Conservation (phyloP, 108 stramenopile species). For the Chaetoceros tenuissimus region DNA sequence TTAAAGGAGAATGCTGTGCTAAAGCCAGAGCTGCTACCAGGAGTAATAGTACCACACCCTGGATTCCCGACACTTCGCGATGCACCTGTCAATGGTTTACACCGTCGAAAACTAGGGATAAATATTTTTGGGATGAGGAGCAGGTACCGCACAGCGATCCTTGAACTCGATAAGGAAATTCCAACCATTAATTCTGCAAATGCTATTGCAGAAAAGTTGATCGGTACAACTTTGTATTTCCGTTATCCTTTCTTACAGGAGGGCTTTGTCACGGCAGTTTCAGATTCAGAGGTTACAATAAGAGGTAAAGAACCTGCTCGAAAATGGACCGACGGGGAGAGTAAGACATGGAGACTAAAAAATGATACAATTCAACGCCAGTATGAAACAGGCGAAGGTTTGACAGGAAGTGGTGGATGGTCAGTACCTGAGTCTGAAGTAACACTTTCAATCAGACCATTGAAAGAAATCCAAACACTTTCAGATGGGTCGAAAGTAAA, state of each 20-base stretch:
- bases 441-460: conserved; percentile 72
- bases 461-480: conserved; percentile 60
- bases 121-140: conserved; percentile 70
- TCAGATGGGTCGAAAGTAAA: conserved; percentile 63
- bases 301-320: conserved; percentile 35
- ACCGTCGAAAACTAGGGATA: conserved; percentile 40
- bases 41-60: conserved; percentile 35
- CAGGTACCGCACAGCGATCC: conserved; percentile 68
- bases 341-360: conserved; percentile 19
- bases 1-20: conserved; percentile 31
- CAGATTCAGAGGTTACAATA: conserved; percentile 37
- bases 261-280: conserved; percentile 74
- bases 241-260: conserved; percentile 75
- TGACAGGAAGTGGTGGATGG: conserved; percentile 74
- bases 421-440: conserved; percentile 35
- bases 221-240: conserved; percentile 70
- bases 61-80: conserved; percentile 75
- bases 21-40: conserved; percentile 44
- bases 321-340: conserved; percentile 19
- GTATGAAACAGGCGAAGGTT: conserved; percentile 43
- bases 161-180: conserved; percentile 48
- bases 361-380: conserved; percentile 11
- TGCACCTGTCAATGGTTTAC: conserved; percentile 52
- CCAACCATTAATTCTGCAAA: conserved; percentile 48
- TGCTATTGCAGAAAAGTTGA: conserved; percentile 47